phyloP scores from a whole-genome alignment of 148 eudicot genomes.

The Pouteria glomerata region DNA sequence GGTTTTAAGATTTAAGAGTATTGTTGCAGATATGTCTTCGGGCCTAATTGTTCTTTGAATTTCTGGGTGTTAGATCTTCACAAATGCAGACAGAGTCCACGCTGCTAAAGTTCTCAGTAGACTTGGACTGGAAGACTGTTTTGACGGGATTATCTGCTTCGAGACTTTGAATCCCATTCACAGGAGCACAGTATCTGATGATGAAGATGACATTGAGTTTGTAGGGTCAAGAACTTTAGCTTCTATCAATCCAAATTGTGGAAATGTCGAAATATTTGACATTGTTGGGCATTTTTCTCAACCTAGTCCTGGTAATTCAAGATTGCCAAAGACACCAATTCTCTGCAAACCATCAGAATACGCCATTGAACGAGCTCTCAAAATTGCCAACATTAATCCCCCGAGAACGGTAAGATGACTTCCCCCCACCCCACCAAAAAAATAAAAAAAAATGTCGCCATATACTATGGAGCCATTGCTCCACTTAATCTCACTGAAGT shows the following conservation, averaged over 20 bases:
- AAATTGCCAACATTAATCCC: slow-evolving; percentile 65
- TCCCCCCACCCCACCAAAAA: no score
- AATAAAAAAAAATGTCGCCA: no score
- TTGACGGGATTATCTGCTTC: slow-evolving; percentile 88
- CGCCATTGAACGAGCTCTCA: slow-evolving; percentile 67
- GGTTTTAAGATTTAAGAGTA: no score
- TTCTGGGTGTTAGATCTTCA: slow-evolving; percentile 54
- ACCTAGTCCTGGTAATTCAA: slow-evolving; percentile 30
- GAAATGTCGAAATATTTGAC: slow-evolving; percentile 60
- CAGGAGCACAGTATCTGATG: slow-evolving; percentile 55
- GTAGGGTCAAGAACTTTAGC: slow-evolving; percentile 30
- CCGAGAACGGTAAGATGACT: slow-evolving; percentile 55
- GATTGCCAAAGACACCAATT: slow-evolving; percentile 75
- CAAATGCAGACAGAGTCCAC: slow-evolving; percentile 77
- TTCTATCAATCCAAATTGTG: neutral
- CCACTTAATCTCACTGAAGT: no score
- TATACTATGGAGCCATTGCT: no score
- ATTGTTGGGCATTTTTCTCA: slow-evolving; percentile 54
- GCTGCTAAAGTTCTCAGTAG: slow-evolving; percentile 48
- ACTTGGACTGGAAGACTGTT: slow-evolving; percentile 83
- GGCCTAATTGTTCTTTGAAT: neutral
- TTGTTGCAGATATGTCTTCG: neutral
- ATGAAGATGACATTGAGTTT: slow-evolving; percentile 67
- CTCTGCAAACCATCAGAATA: slow-evolving; percentile 73
- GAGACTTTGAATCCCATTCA: slow-evolving; percentile 77